Percentiles rank a stretch among this genome's conserved stretches.
Evolutionary conservation across 495 filamentous ascomycete genomes (phyloP).

Genomic region (Melanomma pulvis-pyrius): DNA sequence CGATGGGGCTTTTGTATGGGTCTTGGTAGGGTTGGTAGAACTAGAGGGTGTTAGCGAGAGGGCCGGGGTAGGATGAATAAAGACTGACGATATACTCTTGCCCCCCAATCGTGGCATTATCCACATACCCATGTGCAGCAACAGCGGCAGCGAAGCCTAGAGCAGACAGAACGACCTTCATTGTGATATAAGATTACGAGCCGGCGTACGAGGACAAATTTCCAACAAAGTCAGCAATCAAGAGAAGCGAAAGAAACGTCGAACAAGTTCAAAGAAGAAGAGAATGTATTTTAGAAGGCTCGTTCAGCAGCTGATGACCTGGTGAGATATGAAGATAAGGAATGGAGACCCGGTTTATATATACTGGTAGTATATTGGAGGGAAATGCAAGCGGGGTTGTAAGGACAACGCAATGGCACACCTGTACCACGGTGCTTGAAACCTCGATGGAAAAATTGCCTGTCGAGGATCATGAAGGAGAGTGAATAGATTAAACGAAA

Average conservation of each 20-base stretch:
- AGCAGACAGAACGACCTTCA: slow-evolving; percentile 21
- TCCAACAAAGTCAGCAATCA: neutral
- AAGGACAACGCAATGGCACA: neutral
- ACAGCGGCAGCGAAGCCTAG: slow-evolving; percentile 19
- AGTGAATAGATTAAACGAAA: slow-evolving; percentile 33
- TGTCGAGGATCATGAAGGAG: slow-evolving; percentile 21
- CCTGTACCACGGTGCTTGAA: slow-evolving; percentile 7
- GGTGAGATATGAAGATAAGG: neutral
- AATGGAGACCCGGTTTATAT: neutral
- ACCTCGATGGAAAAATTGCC: slow-evolving; percentile 4
- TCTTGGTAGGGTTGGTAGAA: slow-evolving; percentile 52
- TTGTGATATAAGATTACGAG: slow-evolving; percentile 6
- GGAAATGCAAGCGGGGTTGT: neutral
- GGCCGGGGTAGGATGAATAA: neutral
- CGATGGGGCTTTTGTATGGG: slow-evolving; percentile 50
- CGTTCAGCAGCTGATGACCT: neutral
- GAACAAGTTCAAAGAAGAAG: slow-evolving; percentile 4
- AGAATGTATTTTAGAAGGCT: neutral
- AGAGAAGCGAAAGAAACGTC: neutral
- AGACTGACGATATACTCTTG: slow-evolving; percentile 19
- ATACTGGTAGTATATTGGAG: too few species aligned
- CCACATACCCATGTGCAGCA: slow-evolving; percentile 39
- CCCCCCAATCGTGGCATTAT: slow-evolving; percentile 52
- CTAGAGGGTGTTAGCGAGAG: neutral
- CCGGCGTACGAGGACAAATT: slow-evolving; percentile 3